Evolutionary conservation across 805 yeast genomes (phyloP), one percentile per base, ranked within the genome.

Genomic region (Nematodospora valgi): DNA sequence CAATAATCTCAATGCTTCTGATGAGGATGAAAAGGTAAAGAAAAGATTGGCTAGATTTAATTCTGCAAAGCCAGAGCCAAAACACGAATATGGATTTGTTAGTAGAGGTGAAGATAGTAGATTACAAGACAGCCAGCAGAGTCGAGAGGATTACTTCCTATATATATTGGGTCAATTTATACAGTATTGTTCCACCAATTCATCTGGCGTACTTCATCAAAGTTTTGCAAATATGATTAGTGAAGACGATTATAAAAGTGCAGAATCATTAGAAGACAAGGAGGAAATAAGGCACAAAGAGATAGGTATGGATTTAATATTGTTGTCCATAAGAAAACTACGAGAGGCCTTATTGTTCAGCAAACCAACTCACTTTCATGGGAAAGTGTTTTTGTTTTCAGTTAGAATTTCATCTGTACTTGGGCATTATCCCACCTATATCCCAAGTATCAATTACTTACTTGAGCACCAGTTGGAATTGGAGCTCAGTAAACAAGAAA

Each of bases 21-120:
- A 25, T 13, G 12, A 18, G 4, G 18, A 26, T 17, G 19, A 14
- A 20, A 25, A 3, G 18, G 23, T 22, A 14, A 5, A 24, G 10
- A 15, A 29, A 23, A 23, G 40, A 35, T 11, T 32, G n/a, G 18
- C 18, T 9, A 15, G 43, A 23, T 39, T 42, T 34, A 26, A 25
- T 13, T 33, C 29, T 14, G 32, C 33, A 12, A 34, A 12, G 14
- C 12, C 14, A 8, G 25, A 40, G 2, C 20, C 19, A 6, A 29
- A 26, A 23, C 43, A 44, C 12, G 68, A 60, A 5, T 76, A 67
- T 41, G 84, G 86, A 0, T 58, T 76, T 32, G 54, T 79, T 6
- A 80, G 86, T 43, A 58, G 86, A 38, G 85, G 86, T 1, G 80
- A 73, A 28, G 79, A 72, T 37, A 51, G 49, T 34, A 50, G 72